Evolutionary conservation across 768 basidiomycete species (phyloP).

Genomic region (Rhodotorula paludigena): DNA sequence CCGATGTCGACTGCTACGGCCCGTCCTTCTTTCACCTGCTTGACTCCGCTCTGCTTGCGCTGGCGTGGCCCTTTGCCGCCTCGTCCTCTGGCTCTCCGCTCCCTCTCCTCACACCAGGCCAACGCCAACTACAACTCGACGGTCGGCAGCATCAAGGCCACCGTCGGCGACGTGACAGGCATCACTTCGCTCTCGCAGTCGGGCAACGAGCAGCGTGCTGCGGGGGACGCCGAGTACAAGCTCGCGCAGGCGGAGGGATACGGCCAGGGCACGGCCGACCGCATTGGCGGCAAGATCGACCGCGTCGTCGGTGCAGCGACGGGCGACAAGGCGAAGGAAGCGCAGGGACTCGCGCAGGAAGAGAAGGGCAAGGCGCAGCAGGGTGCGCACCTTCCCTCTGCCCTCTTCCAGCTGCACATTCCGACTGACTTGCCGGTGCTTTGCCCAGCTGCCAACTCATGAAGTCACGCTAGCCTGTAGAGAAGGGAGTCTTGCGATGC

Average conservation of each 20-base stretch:
- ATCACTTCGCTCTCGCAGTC: constrained; percentile 17
- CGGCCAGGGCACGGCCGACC: constrained; percentile 24
- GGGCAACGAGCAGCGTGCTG: constrained; percentile 18
- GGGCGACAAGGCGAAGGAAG: constrained; percentile 30
- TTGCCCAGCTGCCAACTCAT: too few species aligned
- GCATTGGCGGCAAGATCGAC: constrained; percentile 31
- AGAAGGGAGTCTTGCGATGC: too few species aligned
- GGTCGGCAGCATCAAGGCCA: constrained; percentile 17
- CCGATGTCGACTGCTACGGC: too few species aligned
- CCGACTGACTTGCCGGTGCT: too few species aligned
- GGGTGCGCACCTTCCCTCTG: constrained; percentile 5
- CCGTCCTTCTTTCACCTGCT: too few species aligned
- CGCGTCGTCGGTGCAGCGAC: constrained; percentile 29
- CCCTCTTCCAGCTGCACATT: too few species aligned
- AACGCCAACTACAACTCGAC: constrained; percentile 24
- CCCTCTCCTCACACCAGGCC: not conserved
- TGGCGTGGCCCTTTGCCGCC: not conserved
- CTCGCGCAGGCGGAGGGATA: constrained; percentile 28
- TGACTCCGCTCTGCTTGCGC: too few species aligned
- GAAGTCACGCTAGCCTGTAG: too few species aligned
- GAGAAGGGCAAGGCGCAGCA: constrained; percentile 34
- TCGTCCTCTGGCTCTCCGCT: not conserved
- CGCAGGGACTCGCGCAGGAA: constrained; percentile 16
- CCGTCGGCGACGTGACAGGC: constrained; percentile 29
- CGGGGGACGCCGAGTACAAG: constrained; percentile 34